Evolutionary conservation across 768 basidiomycete genomes (phyloP).

Genomic region (Cystofilobasidium bisporidii): DNA sequence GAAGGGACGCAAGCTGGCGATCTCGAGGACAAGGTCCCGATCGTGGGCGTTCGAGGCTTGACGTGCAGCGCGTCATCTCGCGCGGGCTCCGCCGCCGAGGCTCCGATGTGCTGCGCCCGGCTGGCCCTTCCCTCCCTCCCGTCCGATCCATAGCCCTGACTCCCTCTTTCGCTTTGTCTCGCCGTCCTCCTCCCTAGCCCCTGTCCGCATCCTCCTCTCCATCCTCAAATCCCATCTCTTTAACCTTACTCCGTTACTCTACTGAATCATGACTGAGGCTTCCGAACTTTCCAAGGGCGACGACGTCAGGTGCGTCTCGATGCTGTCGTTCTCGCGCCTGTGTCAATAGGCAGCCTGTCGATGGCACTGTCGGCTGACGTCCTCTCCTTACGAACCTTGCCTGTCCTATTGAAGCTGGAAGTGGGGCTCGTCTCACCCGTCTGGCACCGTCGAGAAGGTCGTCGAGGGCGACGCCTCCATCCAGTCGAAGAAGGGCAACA

Average conservation of each 20-base stretch:
- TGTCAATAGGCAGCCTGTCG: too few species aligned
- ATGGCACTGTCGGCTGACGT: too few species aligned
- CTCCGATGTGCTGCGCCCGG: too few species aligned
- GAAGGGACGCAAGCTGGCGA: too few species aligned
- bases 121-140: too few species aligned
- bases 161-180: too few species aligned
- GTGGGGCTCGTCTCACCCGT: conserved; percentile 19
- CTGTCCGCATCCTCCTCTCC: not conserved
- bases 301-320: conserved; percentile 25
- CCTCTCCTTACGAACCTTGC: not conserved
- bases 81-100: too few species aligned
- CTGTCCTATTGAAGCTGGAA: conserved; percentile 21
- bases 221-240: not conserved
- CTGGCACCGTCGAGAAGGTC: conserved; percentile 18
- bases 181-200: too few species aligned
- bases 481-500: conserved; percentile 20
- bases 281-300: conserved; percentile 18
- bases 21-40: not conserved
- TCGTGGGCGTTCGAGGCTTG: not conserved
- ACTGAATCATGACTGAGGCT: conserved; percentile 2
- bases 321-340: too few species aligned
- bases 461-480: conserved; percentile 22
- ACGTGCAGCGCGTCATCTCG: too few species aligned
- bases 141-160: too few species aligned
- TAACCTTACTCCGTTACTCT: not conserved